Evolutionary conservation across 352 stramenopile species (phyloP).

Genomic region (Blastocystis hominis): DNA sequence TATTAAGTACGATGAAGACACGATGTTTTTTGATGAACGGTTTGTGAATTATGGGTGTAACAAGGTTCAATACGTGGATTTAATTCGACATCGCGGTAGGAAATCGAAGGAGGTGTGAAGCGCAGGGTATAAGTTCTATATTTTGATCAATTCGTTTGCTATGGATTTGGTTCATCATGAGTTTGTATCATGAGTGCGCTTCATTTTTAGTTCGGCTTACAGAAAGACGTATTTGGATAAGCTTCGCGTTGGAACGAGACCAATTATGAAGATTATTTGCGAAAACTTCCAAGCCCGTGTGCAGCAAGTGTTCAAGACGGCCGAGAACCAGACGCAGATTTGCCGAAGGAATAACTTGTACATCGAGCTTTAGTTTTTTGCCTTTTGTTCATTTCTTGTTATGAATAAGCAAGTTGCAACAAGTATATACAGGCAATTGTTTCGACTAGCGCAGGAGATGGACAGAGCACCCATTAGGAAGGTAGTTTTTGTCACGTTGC

Average conservation of each 20-base stretch:
- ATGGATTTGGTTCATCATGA: constrained; percentile 43
- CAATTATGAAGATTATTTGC: constrained; percentile 1
- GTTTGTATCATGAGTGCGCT: neutral
- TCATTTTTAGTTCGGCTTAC: constrained; percentile 11
- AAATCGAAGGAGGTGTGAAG: constrained; percentile 38
- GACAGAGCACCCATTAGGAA: neutral
- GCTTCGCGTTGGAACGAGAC: neutral
- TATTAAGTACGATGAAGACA: neutral
- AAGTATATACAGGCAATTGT: neutral
- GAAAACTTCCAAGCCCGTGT: neutral
- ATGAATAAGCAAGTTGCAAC: neutral
- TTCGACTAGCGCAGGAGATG: neutral
- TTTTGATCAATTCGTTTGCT: constrained; percentile 22
- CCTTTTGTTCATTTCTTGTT: constrained; percentile 7
- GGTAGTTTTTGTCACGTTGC: neutral
- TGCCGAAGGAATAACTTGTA: neutral
- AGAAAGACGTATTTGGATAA: neutral
- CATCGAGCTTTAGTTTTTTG: neutral
- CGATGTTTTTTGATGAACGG: constrained; percentile 26
- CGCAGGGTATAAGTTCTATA: constrained; percentile 12
- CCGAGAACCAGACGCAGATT: neutral
- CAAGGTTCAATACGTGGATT: constrained; percentile 47
- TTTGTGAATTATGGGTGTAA: constrained; percentile 49
- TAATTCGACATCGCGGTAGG: constrained; percentile 19
- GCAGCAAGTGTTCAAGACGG: neutral